A percentile compares a stretch with the other conserved stretches of the same genome.
Conservation (phyloP, 2,329 filamentous ascomycete genomes). For the Cercospora zeina region DNA sequence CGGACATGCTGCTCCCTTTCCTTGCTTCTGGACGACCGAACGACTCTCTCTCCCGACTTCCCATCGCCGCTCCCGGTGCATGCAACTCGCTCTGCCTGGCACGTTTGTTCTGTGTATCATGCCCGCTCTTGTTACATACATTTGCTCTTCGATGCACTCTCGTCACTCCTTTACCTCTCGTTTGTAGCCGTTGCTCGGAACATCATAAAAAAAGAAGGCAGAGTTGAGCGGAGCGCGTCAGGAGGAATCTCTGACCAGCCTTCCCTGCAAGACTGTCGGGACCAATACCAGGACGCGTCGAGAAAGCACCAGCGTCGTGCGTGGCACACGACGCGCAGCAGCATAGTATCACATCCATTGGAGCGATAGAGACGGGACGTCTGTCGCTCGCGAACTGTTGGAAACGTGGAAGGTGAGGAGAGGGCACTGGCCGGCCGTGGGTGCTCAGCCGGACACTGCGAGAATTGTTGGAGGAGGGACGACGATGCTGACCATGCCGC, state of each 20-base stretch:
- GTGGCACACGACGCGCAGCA: constrained; percentile 3
- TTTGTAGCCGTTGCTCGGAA: constrained; percentile 19
- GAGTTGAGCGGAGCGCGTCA: constrained; percentile 18
- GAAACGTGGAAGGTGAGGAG: constrained; percentile 25
- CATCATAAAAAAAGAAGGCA: constrained; percentile 3
- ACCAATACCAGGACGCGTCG: constrained; percentile 16
- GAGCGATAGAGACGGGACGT: constrained; percentile 21
- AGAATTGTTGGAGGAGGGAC: constrained; percentile 4
- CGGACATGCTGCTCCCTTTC: constrained; percentile 6
- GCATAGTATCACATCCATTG: not conserved
- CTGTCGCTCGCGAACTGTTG: constrained; percentile 19
- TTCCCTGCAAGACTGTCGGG: constrained; percentile 5
- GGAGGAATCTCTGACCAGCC: constrained; percentile 11
- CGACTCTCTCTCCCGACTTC: not conserved
- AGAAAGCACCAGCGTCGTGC: not conserved
- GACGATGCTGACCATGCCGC: constrained; percentile 16
- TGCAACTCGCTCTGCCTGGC: not conserved
- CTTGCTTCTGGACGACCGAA: constrained; percentile 9
- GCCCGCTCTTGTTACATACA: constrained; percentile 11
- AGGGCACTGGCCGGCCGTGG: not conserved
- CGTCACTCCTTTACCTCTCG: constrained; percentile 22
- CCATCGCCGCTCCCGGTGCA: constrained; percentile 5
- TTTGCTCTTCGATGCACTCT: constrained; percentile 12
- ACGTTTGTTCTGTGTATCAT: constrained; percentile 13
- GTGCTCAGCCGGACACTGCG: not conserved